Evolutionary conservation across 2,329 filamentous ascomycete species (phyloP), one percentile per base, ranked within the genome.

Genomic region (Cladosporium cucumerinum): DNA sequence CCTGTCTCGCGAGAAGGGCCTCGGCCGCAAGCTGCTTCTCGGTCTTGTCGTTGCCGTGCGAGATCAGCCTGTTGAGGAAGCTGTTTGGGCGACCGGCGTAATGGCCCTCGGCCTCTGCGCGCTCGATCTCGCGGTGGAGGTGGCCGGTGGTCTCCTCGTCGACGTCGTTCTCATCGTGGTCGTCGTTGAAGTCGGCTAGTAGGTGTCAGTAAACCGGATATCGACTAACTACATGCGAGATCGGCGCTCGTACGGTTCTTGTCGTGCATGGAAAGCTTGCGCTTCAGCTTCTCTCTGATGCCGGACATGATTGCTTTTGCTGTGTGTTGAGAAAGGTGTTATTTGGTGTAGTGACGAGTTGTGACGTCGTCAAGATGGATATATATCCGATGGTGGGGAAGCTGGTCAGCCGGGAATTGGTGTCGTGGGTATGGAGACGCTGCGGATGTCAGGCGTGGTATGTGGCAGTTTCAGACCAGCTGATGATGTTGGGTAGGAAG

Each of bases 11-110:
- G 14, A 25, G 30, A 16, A 52, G 64, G 5, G 65, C 61, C 52
- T 74, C 70, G 34, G 67, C 64, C 25, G 68, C 68, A 39, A 77
- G 64, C 70, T 77, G 71, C 43, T 75, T 73, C 66, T 78, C 76
- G 6, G 76, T 78, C 73, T 76, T 78, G 72, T 76, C 75, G 70
- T 78, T 78, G 66, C 76, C 76, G 69, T 77, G 73, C 65, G 71
- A 69, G 67, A 75, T 76, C 59, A 78, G 72, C 63, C 73, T 73
- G 71, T 77, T 77, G 61, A 78, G 68, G 69, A 76, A 76, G 64
- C 67, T 73, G 67, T 74, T 74, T 2, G 74, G 74, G 66, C 72
- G 74, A 66, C 75, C 75, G 23, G 72, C 63, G 11, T 69, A 67
- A 61, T 77, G 70, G 30, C 71, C 71, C 25, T 73, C 69, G 49